phyloP scores from a whole-genome alignment of 441 rosid species.

The Populus hybrid region DNA sequence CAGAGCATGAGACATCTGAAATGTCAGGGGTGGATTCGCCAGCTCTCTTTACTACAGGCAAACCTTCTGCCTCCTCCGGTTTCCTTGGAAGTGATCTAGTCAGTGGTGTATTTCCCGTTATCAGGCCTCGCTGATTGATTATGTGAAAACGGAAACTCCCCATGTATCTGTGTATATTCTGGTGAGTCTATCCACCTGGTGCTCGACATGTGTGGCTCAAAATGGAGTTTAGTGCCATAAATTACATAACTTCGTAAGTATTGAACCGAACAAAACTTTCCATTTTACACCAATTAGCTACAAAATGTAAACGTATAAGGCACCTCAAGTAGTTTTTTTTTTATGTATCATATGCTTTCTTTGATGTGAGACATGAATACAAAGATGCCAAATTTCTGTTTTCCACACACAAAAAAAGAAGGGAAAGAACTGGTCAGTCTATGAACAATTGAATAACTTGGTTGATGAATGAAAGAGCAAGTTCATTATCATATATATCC shows the following conservation, averaged over 20 bases:
- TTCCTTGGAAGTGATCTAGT: conserved; percentile 33
- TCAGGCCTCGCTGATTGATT: conserved; percentile 17
- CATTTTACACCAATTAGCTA: no score
- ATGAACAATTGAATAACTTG: no score
- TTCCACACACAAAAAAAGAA: no score
- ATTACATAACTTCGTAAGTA: background rate
- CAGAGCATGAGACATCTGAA: conserved; percentile 2
- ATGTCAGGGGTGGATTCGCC: conserved; percentile 6
- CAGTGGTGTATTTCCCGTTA: conserved; percentile 30
- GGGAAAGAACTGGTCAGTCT: no score
- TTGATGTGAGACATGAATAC: no score
- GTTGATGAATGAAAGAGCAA: no score
- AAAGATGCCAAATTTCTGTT: no score
- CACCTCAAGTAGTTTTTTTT: no score
- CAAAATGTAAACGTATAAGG: no score
- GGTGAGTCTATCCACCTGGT: background rate
- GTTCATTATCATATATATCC: no score
- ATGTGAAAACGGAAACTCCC: background rate
- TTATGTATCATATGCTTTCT: no score
- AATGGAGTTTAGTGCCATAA: background rate
- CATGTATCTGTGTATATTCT: background rate
- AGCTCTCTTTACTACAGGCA: conserved; percentile 12
- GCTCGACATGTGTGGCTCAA: background rate
- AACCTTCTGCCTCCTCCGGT: conserved; percentile 11
- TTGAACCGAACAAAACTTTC: background rate